phyloP scores from a whole-genome alignment of 1,139 yeast species.

The Hyphopichia pseudoburtonii region DNA sequence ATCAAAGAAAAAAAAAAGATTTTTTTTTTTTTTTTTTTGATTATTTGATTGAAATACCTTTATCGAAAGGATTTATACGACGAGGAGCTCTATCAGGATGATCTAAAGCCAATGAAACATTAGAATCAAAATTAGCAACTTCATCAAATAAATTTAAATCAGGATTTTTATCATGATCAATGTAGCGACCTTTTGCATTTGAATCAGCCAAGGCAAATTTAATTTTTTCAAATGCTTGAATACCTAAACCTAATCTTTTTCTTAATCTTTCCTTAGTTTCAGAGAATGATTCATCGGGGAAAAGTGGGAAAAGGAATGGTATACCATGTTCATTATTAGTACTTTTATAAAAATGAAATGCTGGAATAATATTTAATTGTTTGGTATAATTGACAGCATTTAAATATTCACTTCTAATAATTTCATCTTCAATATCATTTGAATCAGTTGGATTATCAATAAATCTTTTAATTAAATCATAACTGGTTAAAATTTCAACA shows the following conservation, averaged over 20 bases:
- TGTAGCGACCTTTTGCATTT: constrained; percentile 42
- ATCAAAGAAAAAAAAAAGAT: too few species aligned
- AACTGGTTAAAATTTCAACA: constrained; percentile 36
- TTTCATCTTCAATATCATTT: constrained; percentile 25
- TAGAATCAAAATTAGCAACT: constrained; percentile 44
- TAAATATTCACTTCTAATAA: constrained; percentile 26
- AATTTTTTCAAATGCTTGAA: constrained; percentile 74
- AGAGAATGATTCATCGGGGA: constrained; percentile 61
- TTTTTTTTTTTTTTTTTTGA: too few species aligned
- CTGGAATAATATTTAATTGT: constrained; percentile 43
- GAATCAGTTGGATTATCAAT: constrained; percentile 18
- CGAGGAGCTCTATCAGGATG: constrained; percentile 74
- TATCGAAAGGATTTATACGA: constrained; percentile 49
- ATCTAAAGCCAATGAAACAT: constrained; percentile 66
- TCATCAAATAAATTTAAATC: constrained; percentile 56
- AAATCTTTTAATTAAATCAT: constrained; percentile 38
- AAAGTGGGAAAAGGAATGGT: constrained; percentile 75
- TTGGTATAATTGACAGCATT: constrained; percentile 34
- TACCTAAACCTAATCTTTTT: constrained; percentile 68
- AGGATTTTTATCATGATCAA: constrained; percentile 56
- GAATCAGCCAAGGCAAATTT: constrained; percentile 58
- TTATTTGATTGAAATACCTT: constrained; percentile 57
- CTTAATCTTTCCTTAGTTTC: constrained; percentile 73
- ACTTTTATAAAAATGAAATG: constrained; percentile 75
- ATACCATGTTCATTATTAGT: constrained; percentile 76